A percentile compares a stretch with the other conserved stretches of the same genome.
These are phyloP conservation scores for Trichoderma sp. DNA, from an alignment of 2,329 filamentous ascomycete genomes.

Conservation along the genomic window DNA sequence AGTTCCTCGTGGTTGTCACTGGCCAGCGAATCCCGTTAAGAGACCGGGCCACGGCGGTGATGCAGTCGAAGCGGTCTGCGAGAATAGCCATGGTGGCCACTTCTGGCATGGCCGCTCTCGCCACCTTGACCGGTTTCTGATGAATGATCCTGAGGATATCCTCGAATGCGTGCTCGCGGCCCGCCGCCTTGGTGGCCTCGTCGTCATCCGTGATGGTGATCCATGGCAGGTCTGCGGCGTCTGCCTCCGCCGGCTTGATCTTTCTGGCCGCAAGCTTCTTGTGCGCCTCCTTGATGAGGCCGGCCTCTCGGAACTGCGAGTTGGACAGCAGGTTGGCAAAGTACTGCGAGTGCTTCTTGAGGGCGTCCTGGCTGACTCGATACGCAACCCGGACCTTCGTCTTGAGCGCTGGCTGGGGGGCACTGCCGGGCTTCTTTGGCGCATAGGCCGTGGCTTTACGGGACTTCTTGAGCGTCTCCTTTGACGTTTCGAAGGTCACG, in stretches of 20 bases:
- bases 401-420: slow-evolving; percentile 34
- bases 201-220: slow-evolving; percentile 67
- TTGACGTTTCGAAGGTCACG: slow-evolving; percentile 62
- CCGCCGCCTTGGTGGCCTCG: slow-evolving; percentile 59
- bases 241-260: slow-evolving; percentile 48
- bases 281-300: slow-evolving; percentile 51
- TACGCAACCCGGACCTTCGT: slow-evolving; percentile 49
- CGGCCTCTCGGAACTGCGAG: slow-evolving; percentile 61
- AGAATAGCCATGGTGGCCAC: slow-evolving; percentile 67
- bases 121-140: slow-evolving; percentile 42
- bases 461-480: slow-evolving; percentile 47
- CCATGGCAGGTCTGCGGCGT: slow-evolving; percentile 55
- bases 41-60: slow-evolving; percentile 53
- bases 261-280: slow-evolving; percentile 47
- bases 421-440: slow-evolving; percentile 31
- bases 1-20: slow-evolving; percentile 40
- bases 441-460: slow-evolving; percentile 38
- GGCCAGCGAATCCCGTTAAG: slow-evolving; percentile 57
- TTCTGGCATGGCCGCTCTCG: slow-evolving; percentile 54
- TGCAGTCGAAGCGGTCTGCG: slow-evolving; percentile 71
- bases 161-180: slow-evolving; percentile 60
- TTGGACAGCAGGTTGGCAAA: slow-evolving; percentile 66
- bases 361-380: slow-evolving; percentile 55
- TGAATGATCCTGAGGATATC: slow-evolving; percentile 69
- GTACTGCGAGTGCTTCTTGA: slow-evolving; percentile 65